phyloP scores from a whole-genome alignment of 2,329 filamentous ascomycete species.

The Colletotrichum truncatum region DNA sequence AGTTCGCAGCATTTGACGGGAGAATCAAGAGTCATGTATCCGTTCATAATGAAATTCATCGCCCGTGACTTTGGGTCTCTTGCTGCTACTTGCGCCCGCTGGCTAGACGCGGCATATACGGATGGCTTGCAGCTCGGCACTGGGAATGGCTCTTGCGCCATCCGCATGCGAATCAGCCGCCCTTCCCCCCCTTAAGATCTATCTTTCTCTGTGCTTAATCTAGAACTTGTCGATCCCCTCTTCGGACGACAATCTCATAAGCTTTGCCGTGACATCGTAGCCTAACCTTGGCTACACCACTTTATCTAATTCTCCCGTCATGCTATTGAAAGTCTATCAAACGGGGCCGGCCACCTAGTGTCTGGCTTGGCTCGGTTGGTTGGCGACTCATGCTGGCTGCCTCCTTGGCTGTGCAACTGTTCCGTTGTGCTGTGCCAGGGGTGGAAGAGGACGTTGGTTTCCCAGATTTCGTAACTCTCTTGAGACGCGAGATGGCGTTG shows the following conservation, averaged over 20 bases:
- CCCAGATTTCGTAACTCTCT: not conserved
- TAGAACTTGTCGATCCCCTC: not conserved
- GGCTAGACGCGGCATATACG: not conserved
- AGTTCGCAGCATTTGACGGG: not conserved
- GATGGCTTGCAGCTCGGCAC: not conserved
- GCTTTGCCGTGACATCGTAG: not conserved
- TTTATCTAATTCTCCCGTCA: not conserved
- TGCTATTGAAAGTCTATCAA: slow-evolving; percentile 14
- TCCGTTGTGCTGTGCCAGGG: not conserved
- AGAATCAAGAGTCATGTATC: not conserved
- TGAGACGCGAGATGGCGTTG: not conserved
- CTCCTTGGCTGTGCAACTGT: not conserved
- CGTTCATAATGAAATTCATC: too few species aligned
- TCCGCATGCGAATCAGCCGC: not conserved
- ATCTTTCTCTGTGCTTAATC: not conserved
- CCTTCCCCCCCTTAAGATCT: not conserved
- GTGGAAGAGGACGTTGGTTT: not conserved
- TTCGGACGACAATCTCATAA: not conserved
- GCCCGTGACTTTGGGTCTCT: not conserved
- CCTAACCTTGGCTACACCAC: not conserved
- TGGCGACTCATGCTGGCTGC: not conserved
- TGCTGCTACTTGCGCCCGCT: not conserved
- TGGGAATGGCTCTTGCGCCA: not conserved
- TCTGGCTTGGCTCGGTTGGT: not conserved
- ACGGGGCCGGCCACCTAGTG: not conserved